Evolutionary conservation across 2,329 filamentous ascomycete genomes (phyloP).

Genomic region (Uncinocarpus reesii): DNA sequence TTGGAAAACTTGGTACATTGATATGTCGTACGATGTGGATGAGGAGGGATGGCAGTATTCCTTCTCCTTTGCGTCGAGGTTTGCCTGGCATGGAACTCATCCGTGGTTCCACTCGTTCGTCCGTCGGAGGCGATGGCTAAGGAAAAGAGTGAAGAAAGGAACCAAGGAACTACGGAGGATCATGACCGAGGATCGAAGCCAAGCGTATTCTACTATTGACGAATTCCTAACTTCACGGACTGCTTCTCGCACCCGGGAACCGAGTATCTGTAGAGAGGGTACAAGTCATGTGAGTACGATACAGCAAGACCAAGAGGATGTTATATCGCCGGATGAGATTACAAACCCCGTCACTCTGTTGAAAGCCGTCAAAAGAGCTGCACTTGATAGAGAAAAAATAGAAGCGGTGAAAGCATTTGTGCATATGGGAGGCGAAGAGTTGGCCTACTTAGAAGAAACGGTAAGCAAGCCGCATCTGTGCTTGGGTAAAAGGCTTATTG

Average conservation of each 20-base stretch:
- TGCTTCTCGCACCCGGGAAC: conserved; percentile 38
- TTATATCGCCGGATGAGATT: conserved; percentile 44
- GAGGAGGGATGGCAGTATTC: conserved; percentile 95
- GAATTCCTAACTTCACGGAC: conserved; percentile 11
- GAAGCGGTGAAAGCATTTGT: conserved; percentile 74
- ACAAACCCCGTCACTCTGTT: conserved; percentile 60
- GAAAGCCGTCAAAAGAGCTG: conserved; percentile 53
- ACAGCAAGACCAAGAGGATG: conserved; percentile 37
- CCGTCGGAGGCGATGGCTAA: conserved; percentile 76
- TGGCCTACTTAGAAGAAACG: conserved; percentile 60
- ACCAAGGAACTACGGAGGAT: conserved; percentile 1
- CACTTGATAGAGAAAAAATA: conserved; percentile 86
- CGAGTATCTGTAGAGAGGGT: conserved; percentile 29
- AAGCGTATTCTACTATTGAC: background rate
- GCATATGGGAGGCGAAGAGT: conserved; percentile 62
- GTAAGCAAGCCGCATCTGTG: conserved; percentile 25
- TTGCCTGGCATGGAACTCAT: conserved; percentile 77
- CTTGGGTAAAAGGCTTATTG: background rate
- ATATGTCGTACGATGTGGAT: conserved; percentile 73
- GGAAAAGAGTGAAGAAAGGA: conserved; percentile 60
- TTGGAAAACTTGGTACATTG: conserved; percentile 61
- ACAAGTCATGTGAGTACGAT: conserved; percentile 16
- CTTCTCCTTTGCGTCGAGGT: conserved; percentile 65
- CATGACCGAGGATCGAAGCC: conserved; percentile 1
- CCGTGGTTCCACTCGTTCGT: conserved; percentile 95